Conservation (phyloP, 73 alveolate species). For the Paramecium primaurelia region DNA sequence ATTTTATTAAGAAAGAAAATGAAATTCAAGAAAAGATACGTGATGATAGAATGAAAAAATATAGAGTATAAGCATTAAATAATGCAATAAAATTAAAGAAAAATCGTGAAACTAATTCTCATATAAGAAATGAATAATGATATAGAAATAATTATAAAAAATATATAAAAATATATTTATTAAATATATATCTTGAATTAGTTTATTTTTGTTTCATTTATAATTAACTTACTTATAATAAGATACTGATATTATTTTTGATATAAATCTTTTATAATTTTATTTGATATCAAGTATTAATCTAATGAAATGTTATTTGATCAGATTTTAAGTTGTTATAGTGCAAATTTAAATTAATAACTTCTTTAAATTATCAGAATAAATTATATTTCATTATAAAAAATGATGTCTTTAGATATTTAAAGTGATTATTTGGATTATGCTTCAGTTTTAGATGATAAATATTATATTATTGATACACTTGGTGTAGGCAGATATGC, state of each 20-base stretch:
- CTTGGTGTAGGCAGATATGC: constrained; percentile 38
- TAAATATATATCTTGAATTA: neutral
- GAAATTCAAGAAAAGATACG: neutral
- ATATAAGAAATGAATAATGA: neutral
- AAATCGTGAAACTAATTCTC: constrained; percentile 22
- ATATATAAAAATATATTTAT: neutral
- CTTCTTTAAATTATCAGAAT: neutral
- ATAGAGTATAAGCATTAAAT: neutral
- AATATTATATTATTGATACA: neutral
- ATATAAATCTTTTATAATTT: too few relatives aligned
- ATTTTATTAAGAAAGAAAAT: neutral
- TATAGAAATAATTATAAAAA: neutral
- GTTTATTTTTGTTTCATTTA: neutral
- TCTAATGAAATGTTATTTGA: neutral
- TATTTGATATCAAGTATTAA: neutral
- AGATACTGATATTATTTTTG: neutral
- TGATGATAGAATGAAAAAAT: constrained; percentile 3
- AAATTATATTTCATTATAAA: neutral
- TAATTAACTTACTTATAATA: neutral
- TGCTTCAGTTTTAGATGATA: constrained; percentile 30
- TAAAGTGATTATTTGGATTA: constrained; percentile 45
- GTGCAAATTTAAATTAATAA: neutral
- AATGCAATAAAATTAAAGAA: neutral
- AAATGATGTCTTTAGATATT: constrained; percentile 44
- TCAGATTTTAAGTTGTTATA: neutral